Evolutionary conservation across 2,329 filamentous ascomycete species (phyloP), one percentile per base, ranked within the genome.

Genomic region (Scedosporium minutisporum): DNA sequence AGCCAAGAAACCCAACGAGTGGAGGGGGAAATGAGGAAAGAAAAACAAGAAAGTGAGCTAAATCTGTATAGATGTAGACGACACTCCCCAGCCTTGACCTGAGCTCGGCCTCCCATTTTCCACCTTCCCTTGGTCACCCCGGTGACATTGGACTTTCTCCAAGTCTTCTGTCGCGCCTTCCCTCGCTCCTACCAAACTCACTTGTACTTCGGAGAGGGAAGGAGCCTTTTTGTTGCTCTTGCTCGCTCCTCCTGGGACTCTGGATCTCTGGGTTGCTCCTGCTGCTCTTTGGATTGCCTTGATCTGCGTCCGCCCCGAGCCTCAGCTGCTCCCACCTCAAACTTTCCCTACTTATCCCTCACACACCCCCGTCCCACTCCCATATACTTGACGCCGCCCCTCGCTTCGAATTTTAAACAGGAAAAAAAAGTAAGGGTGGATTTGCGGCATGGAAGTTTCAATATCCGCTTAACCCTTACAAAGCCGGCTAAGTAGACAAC

Each of bases 391-490:
- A 72, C 67, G 67, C 68, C 64, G 66, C 61, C 62, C 66, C 61
- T 64, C 65, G 62, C 67, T 67, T 65, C 57, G 68, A 58, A 66
- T 66, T 72, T 68, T 70, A 68, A 65, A 65, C 68, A 64, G 65
- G 53, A 42, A 58, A 61, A 55, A 64, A 55, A 38, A 14, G 6
- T 53, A 57, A 61, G 66, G 61, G 42, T 44, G 67, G 69, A 67
- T 68, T 69, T 69, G 67, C 71, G 75, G 74, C 72, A 78, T 78
- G 75, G 75, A 71, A 72, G 63, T 69, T 67, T 69, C 70, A 71
- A 73, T 72, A 69, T 68, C 68, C 65, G 71, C 70, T 72, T 77
- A 76, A 69, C 67, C 64, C 62, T 65, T 64, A 48, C 61, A 59
- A 27, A 48, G 61, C 61, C 61, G 61, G 61, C 61, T 60, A 63